Evolutionary conservation across 2,329 filamentous ascomycete genomes (phyloP), one percentile per base, ranked within the genome.

Genomic region (Colletotrichum liriopes): DNA sequence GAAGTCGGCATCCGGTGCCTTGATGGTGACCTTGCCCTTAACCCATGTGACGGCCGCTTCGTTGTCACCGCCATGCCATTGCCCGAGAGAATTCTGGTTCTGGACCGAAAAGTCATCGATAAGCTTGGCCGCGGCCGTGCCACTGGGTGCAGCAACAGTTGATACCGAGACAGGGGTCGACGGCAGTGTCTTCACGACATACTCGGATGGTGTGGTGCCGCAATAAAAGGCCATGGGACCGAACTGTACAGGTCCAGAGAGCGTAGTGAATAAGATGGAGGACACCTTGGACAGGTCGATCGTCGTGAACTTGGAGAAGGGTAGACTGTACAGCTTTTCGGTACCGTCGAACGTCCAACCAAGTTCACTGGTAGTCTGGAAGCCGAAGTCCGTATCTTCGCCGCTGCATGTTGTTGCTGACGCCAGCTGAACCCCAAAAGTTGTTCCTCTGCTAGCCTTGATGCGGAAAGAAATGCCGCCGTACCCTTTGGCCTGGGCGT

Each of bases 61-160:
- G 60, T 91, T 90, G 16, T 73, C 71, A 12, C 84, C 84, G 9
- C 92, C 91, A 79, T 93, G 91, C 87, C 90, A 93, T 78, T 89
- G 87, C 5, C 87, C 88, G 2, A 93, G 84, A n/a, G 88, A 85
- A 76, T 93, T 93, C 45, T 81, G 84, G 68, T 85, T 81, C 8
- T 80, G 70, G 74, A 83, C 84, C 35, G 81, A 81, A 74, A 93
- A 93, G 8, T 84, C 85, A 79, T 93, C 92, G 65, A 93, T 89
- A 0, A 93, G 82, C 35, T 90, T 83, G 32, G 82, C 80, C 20
- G 84, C 82, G 37, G 86, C 84, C n/a, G 85, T 84, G 67, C 86
- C 84, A 14, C 80, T 76, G 4, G 88, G 88, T 3, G 86, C 85
- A 14, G 86, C 77, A 18, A 89, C 83, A 4, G 86, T 89, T 23